Percentiles rank a stretch among this genome's conserved stretches.
These are phyloP conservation scores for Hypomyces perniciosus DNA, from an alignment of 2,329 filamentous ascomycete genomes.

Conservation along the genomic window DNA sequence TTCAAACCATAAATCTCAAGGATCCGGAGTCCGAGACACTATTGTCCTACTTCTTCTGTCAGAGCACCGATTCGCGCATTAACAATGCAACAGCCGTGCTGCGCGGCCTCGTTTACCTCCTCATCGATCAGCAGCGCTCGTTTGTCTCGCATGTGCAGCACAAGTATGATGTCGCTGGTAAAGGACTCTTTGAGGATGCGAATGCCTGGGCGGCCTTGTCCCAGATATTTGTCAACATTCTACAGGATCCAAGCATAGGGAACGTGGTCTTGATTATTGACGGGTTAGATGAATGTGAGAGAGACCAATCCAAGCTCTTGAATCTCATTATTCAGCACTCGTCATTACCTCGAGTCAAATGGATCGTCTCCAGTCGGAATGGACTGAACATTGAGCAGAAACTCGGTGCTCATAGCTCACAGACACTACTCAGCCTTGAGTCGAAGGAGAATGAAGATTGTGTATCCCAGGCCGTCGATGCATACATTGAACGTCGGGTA, in stretches of 20 bases:
- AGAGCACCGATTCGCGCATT: conserved; percentile 21
- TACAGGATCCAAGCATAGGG: conserved; percentile 28
- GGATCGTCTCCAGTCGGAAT: background rate
- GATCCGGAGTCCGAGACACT: background rate
- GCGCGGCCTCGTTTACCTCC: conserved; percentile 35
- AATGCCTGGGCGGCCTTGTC: conserved; percentile 33
- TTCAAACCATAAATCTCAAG: background rate
- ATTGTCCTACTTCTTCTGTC: conserved; percentile 12
- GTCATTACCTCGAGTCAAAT: background rate
- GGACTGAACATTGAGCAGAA: background rate
- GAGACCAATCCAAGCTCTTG: background rate
- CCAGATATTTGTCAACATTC: conserved; percentile 28
- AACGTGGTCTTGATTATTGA: background rate
- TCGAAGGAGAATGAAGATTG: too few relatives aligned
- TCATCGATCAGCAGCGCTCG: conserved; percentile 27
- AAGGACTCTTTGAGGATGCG: conserved; percentile 32
- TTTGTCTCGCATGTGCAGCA: conserved; percentile 31
- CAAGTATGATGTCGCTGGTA: conserved; percentile 18
- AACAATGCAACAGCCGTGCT: conserved; percentile 36
- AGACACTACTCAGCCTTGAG: too few relatives aligned
- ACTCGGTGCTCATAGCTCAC: background rate
- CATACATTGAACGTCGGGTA: background rate
- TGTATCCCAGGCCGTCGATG: background rate
- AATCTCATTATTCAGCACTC: background rate
- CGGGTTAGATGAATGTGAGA: background rate